Evolutionary conservation across 495 filamentous ascomycete genomes (phyloP).

Genomic region (Penicillium coffeae): DNA sequence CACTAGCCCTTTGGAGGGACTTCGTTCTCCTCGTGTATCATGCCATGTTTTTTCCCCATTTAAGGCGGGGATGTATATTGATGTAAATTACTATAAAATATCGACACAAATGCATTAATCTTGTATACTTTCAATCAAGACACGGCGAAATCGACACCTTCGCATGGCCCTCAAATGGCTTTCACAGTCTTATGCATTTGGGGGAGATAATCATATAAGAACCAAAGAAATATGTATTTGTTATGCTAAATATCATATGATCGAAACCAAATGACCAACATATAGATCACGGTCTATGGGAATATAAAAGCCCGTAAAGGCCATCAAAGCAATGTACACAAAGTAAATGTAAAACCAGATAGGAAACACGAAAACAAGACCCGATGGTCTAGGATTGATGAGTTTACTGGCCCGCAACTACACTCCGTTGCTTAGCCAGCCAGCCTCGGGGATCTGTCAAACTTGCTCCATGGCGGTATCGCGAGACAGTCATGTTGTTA

Average conservation of each 20-base stretch:
- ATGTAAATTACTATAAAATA: conserved; percentile 10
- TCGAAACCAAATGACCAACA: too few species aligned
- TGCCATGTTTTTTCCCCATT: background rate
- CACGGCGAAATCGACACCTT: too few species aligned
- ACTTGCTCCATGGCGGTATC: conserved; percentile 51
- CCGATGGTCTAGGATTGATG: background rate
- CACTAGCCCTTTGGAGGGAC: background rate
- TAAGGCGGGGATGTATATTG: background rate
- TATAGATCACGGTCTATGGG: conserved; percentile 6
- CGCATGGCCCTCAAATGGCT: too few species aligned
- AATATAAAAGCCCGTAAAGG: too few species aligned
- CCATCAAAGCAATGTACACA: conserved; percentile 11
- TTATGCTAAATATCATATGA: conserved; percentile 9
- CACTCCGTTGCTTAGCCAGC: conserved; percentile 82
- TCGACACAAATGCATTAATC: background rate
- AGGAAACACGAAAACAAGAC: background rate
- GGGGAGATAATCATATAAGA: too few species aligned
- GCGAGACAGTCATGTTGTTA: conserved; percentile 67
- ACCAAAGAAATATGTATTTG: conserved; percentile 5
- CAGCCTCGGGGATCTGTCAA: conserved; percentile 80
- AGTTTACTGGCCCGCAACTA: conserved; percentile 50
- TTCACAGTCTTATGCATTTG: too few species aligned
- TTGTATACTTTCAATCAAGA: too few species aligned
- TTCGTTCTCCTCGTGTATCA: background rate
- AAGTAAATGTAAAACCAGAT: background rate